These are phyloP conservation scores for Gossypium stocksii DNA, from an alignment of 345 rosid species.

Conservation along the genomic window DNA sequence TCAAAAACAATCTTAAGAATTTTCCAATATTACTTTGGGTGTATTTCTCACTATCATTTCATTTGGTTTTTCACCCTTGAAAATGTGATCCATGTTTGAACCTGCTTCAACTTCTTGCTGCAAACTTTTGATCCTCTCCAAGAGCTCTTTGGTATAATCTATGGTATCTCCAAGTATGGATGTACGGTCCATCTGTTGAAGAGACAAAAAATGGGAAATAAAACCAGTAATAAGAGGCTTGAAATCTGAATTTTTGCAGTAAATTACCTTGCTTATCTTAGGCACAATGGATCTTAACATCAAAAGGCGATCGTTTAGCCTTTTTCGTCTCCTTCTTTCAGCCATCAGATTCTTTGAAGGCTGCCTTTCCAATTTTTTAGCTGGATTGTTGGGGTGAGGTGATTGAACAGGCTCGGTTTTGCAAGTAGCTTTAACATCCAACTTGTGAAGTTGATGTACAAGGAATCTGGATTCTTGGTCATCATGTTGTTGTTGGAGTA, in stretches of 20 bases:
- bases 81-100: conserved; percentile 31
- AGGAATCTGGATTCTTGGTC: conserved; percentile 26
- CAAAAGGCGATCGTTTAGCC: conserved; percentile 76
- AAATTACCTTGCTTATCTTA: conserved; percentile 83
- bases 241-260: neutral
- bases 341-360: conserved; percentile 94
- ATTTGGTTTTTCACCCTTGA: conserved; percentile 46
- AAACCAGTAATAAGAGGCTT: conserved; percentile 8
- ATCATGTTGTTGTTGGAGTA: conserved; percentile 1
- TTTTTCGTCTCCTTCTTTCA: conserved; percentile 78
- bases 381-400: conserved; percentile 28
- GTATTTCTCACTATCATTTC: conserved; percentile 65
- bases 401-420: conserved; percentile 40
- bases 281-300: conserved; percentile 94
- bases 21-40: conserved; percentile 60
- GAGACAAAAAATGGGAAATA: neutral
- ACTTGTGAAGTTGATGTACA: conserved; percentile 22
- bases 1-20: neutral
- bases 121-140: conserved; percentile 52
- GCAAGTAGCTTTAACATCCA: conserved; percentile 27
- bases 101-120: conserved; percentile 45
- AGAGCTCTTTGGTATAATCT: conserved; percentile 67
- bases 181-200: conserved; percentile 66
- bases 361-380: conserved; percentile 71
- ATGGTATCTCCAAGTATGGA: conserved; percentile 69